phyloP scores from a whole-genome alignment of 179 eudicot species.

The Spinacia oleracea region DNA sequence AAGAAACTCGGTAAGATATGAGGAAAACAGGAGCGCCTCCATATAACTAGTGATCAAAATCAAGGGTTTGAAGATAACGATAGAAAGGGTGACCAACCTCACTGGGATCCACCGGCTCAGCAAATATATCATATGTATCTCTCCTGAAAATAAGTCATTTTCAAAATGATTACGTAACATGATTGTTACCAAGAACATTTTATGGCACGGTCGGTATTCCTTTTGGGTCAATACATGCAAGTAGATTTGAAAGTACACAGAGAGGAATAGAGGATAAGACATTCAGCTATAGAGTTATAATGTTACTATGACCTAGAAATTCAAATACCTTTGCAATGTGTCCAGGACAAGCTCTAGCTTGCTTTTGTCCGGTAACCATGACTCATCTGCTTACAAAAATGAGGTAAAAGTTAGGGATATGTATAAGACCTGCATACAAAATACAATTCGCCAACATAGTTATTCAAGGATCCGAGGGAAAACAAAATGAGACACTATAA shows the following conservation, averaged over 20 bases:
- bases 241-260: neutral
- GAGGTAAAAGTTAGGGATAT: neutral
- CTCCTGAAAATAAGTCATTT: constrained; percentile 39
- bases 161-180: neutral
- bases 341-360: constrained; percentile 69
- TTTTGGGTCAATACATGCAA: neutral
- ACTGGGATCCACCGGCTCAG: constrained; percentile 80
- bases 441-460: neutral
- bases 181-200: neutral
- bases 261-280: neutral
- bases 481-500: constrained; percentile 16
- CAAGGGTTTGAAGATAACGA: neutral
- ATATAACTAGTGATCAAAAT: neutral
- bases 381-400: constrained; percentile 23
- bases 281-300: neutral
- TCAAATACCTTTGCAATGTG: constrained; percentile 71
- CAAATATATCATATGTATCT: constrained; percentile 75
- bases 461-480: neutral
- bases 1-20: neutral
- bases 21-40: neutral
- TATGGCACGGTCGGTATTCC: neutral
- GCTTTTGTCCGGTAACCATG: constrained; percentile 53
- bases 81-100: constrained; percentile 46
- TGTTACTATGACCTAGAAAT: neutral
- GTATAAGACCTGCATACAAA: too few species aligned